Percentiles rank a stretch among this genome's conserved stretches.
Evolutionary conservation across 768 basidiomycete genomes (phyloP).

Genomic region (Nidularia pulvinata): DNA sequence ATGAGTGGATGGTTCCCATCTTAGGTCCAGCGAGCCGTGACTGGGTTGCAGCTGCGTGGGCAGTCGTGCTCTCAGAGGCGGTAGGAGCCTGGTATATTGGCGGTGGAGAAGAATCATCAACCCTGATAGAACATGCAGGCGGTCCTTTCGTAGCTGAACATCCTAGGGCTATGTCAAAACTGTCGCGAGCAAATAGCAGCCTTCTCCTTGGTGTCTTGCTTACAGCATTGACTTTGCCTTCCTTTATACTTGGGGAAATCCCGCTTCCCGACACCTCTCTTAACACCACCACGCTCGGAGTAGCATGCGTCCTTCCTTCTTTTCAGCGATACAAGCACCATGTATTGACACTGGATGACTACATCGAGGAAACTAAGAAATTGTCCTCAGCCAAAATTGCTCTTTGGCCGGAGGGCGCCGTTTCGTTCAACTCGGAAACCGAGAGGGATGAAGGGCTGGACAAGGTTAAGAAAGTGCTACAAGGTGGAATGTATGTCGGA

Average conservation of each 20-base stretch:
- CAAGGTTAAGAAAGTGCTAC: conserved; percentile 27
- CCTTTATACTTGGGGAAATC: conserved; percentile 38
- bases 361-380: conserved; percentile 54
- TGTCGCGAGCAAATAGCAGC: conserved; percentile 1
- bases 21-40: conserved; percentile 64
- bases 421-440: conserved; percentile 51
- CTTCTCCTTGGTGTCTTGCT: background rate
- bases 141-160: background rate
- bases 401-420: conserved; percentile 84
- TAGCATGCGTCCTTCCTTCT: conserved; percentile 70
- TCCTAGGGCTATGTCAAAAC: too few relatives aligned
- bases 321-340: conserved; percentile 36
- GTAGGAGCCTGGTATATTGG: conserved; percentile 59
- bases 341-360: conserved; percentile 51
- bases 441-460: conserved; percentile 53
- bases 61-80: conserved; percentile 57
- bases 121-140: conserved; percentile 2
- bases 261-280: conserved; percentile 37
- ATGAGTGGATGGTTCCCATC: conserved; percentile 61
- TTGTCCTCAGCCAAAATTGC: conserved; percentile 51
- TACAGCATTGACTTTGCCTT: conserved; percentile 48
- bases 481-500: conserved; percentile 48
- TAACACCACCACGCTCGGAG: conserved; percentile 51
- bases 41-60: conserved; percentile 80
- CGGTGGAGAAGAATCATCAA: conserved; percentile 12